Evolutionary conservation across 805 yeast species (phyloP).

Genomic region (Kodamaea laetipori): DNA sequence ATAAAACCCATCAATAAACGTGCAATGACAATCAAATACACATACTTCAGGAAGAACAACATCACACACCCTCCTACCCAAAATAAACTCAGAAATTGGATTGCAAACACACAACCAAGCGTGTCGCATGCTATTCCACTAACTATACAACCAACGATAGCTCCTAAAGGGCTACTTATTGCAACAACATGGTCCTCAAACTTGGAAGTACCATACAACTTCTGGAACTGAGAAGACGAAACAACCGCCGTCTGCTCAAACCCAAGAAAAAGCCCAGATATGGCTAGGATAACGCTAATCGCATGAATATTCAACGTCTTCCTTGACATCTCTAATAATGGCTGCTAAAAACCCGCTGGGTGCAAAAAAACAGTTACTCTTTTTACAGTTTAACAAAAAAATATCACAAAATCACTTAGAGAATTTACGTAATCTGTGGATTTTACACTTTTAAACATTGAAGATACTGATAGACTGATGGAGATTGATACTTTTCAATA

Average conservation of each 20-base stretch:
- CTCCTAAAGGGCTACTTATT: constrained; percentile 36
- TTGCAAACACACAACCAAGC: constrained; percentile 29
- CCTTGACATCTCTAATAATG: not conserved
- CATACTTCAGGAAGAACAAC: constrained; percentile 27
- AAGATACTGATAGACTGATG: not conserved
- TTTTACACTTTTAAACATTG: not conserved
- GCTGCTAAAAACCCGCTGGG: constrained; percentile 2
- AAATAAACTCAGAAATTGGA: constrained; percentile 25
- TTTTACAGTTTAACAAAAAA: not conserved
- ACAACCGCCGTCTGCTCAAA: constrained; percentile 31
- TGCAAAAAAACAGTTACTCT: constrained; percentile 4
- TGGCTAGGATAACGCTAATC: constrained; percentile 18
- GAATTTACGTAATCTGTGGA: not conserved
- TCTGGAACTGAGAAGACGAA: constrained; percentile 22
- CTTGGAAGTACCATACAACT: constrained; percentile 21
- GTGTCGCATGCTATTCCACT: constrained; percentile 31
- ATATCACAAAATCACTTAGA: not conserved
- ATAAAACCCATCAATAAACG: constrained; percentile 33
- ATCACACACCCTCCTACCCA: constrained; percentile 34
- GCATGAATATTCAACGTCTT: constrained; percentile 10
- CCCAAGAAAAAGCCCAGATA: constrained; percentile 31
- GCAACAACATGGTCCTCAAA: constrained; percentile 29
- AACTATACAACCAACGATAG: constrained; percentile 37
- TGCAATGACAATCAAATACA: constrained; percentile 29
- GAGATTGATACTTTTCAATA: constrained; percentile 10